Conservation (phyloP, 1,284 basidiomycete species). For the Ustilago crameri region DNA sequence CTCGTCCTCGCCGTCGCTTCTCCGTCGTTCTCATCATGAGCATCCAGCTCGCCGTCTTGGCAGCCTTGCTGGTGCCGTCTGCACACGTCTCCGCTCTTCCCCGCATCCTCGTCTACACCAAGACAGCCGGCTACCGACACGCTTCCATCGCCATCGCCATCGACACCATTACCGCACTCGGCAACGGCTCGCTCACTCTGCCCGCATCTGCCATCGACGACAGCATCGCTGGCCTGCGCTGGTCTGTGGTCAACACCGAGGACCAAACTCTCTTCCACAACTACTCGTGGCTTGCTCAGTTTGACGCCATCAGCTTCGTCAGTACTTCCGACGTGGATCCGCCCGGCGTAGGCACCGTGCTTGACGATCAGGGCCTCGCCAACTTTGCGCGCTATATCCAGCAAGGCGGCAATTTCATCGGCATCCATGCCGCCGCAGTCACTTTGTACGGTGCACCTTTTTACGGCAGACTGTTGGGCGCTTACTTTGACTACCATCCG, state of each 20-base stretch:
- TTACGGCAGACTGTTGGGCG: constrained; percentile 73
- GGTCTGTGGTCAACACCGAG: constrained; percentile 40
- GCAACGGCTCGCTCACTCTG: constrained; percentile 74
- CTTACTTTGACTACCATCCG: constrained; percentile 81
- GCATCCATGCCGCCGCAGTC: constrained; percentile 78
- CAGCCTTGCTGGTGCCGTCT: constrained; percentile 3
- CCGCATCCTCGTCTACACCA: constrained; percentile 59
- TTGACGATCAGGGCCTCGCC: constrained; percentile 74
- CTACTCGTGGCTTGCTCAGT: constrained; percentile 36
- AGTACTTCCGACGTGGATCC: constrained; percentile 75
- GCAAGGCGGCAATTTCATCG: constrained; percentile 78
- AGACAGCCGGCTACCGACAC: constrained; percentile 72
- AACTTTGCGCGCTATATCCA: constrained; percentile 78
- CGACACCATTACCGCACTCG: constrained; percentile 72
- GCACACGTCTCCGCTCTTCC: constrained; percentile 17
- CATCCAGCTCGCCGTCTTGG: not conserved
- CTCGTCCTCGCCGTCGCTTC: not conserved
- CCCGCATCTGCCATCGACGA: constrained; percentile 68
- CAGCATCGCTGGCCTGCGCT: constrained; percentile 25
- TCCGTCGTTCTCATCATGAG: constrained; percentile 1
- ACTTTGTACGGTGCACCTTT: constrained; percentile 77
- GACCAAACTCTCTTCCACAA: constrained; percentile 46
- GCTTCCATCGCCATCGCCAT: constrained; percentile 81
- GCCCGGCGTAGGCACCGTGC: constrained; percentile 70
- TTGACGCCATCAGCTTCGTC: constrained; percentile 74